These are phyloP conservation scores for Aleurites moluccanus DNA, from an alignment of 441 rosid genomes.

Conservation along the genomic window DNA sequence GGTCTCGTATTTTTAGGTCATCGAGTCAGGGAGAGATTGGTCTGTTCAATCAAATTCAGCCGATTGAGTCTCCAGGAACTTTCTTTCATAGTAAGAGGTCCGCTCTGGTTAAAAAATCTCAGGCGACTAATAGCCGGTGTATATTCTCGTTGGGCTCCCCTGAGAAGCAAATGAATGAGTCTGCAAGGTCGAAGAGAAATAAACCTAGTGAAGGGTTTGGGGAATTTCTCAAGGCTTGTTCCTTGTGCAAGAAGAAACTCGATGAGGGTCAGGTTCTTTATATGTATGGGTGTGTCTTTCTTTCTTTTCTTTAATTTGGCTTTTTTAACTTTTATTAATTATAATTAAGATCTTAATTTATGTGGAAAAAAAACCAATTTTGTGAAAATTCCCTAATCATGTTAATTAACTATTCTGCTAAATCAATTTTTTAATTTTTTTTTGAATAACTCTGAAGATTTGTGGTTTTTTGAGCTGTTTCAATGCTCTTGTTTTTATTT, in stretches of 20 bases:
- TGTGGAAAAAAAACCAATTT: too few relatives aligned
- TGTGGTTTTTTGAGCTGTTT: too few relatives aligned
- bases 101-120: slow-evolving; percentile 3
- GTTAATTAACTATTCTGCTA: too few relatives aligned
- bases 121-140: background rate
- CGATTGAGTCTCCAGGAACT: background rate
- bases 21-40: slow-evolving; percentile 21
- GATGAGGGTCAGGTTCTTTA: slow-evolving; percentile 10
- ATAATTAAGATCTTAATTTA: background rate
- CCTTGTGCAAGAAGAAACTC: slow-evolving; percentile 38
- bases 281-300: slow-evolving; percentile 31
- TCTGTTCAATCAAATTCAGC: background rate
- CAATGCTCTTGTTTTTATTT: background rate
- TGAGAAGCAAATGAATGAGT: background rate
- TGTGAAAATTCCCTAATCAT: too few relatives aligned
- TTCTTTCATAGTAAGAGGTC: background rate
- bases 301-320: background rate
- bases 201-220: slow-evolving; percentile 22
- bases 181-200: background rate
- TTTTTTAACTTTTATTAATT: background rate
- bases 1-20: slow-evolving; percentile 15
- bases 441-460: background rate
- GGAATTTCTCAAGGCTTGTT: slow-evolving; percentile 30
- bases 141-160: slow-evolving; percentile 20
- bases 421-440: background rate